Evolutionary conservation across 78 protist species (phyloP), one percentile per base, ranked within the genome.

Genomic region (Guillardia theta): DNA sequence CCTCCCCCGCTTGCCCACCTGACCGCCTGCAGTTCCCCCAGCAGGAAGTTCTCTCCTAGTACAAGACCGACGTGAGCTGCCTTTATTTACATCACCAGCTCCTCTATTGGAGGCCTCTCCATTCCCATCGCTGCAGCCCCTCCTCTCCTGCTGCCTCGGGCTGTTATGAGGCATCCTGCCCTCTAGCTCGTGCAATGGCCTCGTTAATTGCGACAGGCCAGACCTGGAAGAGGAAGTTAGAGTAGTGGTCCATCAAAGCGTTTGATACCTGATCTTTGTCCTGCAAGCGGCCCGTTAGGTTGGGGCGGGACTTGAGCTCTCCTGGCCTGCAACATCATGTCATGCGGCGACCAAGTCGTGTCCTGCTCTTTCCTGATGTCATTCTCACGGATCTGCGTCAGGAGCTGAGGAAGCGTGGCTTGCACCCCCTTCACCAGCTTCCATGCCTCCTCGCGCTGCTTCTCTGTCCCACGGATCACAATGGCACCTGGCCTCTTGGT

Each of bases 371-470:
- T 19, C 58, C 15, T 15, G 58, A 58, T 58, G 2, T 1, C 70
- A 1, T 58, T 30, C 3, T 24, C 21, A 8, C 70, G 70, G 39
- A 58, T 24, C 6, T 58, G 21, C 27, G 70, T 58, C 70, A 58
- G 70, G 27, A 58, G 70, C 70, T 27, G 21, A 8, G 70, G 70
- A 24, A 58, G 70, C 70, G 70, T 58, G 21, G 70, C 70, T 58
- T 58, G 70, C 70, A 58, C 27, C 70, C 70, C 70, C 6, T 58
- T 70, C 46, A 70, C 41, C 10, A 70, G 83, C 41, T 70, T 70
- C 83, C 83, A 70, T 24, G 83, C 83, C 33, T 33, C 83, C 15
- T 70, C 83, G 36, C 83, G 83, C 83, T 70, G 83, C 83, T 70
- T 70, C n/a, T 1, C 83, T 24, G 83, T 70, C 46, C 83, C 83